These are phyloP conservation scores for Candida ortonii DNA, from an alignment of 805 yeast genomes.

Conservation along the genomic window DNA sequence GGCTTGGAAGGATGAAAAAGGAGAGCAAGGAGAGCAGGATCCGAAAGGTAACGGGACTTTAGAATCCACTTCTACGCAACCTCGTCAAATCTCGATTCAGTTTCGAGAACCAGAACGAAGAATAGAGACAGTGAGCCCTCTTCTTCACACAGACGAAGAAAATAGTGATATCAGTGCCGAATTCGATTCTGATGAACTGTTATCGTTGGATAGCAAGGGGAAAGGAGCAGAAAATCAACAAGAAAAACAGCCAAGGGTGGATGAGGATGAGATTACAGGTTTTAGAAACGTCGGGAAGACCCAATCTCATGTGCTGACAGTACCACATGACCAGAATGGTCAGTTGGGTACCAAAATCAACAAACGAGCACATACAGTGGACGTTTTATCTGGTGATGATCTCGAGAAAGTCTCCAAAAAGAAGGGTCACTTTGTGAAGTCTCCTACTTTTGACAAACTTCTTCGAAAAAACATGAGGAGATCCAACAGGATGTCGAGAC, in stretches of 20 bases:
- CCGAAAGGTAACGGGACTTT: not conserved
- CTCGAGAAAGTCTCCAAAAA: slow-evolving; percentile 8
- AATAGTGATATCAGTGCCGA: slow-evolving; percentile 26
- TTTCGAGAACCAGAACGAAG: slow-evolving; percentile 17
- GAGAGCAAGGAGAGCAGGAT: slow-evolving; percentile 9
- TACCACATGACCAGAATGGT: slow-evolving; percentile 26
- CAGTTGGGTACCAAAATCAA: slow-evolving; percentile 28
- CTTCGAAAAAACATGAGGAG: slow-evolving; percentile 29
- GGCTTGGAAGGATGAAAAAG: too few relatives aligned
- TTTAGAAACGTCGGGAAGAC: slow-evolving; percentile 21
- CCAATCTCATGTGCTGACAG: slow-evolving; percentile 31
- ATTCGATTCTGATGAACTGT: slow-evolving; percentile 15
- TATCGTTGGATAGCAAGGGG: slow-evolving; percentile 7
- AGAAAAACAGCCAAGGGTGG: slow-evolving; percentile 9
- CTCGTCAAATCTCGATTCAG: slow-evolving; percentile 18
- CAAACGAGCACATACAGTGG: slow-evolving; percentile 50
- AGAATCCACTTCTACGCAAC: slow-evolving; percentile 1
- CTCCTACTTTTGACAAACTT: slow-evolving; percentile 50
- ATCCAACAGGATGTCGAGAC: slow-evolving; percentile 15
- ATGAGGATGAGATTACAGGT: slow-evolving; percentile 6
- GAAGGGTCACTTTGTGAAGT: slow-evolving; percentile 24
- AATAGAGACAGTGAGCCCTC: not conserved
- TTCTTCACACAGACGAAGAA: slow-evolving; percentile 10
- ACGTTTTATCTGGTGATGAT: slow-evolving; percentile 26
- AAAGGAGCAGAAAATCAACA: slow-evolving; percentile 9